phyloP scores from a whole-genome alignment of 2,329 filamentous ascomycete genomes.

The Hypomyces perniciosus region DNA sequence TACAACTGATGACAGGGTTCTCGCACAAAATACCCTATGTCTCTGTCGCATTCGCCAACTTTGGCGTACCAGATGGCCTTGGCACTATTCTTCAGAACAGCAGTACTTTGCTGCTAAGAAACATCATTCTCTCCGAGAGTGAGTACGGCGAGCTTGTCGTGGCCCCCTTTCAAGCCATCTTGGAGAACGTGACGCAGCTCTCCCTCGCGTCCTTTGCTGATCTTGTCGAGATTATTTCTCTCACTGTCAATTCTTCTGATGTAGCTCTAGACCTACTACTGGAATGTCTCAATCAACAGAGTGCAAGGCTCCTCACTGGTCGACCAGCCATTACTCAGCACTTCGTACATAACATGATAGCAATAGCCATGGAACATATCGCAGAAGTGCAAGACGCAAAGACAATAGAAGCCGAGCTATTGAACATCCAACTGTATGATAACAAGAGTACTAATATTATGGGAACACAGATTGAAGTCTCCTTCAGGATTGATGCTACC shows the following conservation, averaged over 20 bases:
- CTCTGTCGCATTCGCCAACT: slow-evolving; percentile 1
- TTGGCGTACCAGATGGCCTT: slow-evolving; percentile 1
- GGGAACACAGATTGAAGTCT: slow-evolving; percentile 1
- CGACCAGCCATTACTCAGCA: slow-evolving; percentile 20
- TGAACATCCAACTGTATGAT: not conserved
- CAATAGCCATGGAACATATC: slow-evolving; percentile 35
- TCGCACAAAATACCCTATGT: not conserved
- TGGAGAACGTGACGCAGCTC: slow-evolving; percentile 8
- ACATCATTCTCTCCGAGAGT: slow-evolving; percentile 7
- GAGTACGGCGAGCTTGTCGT: slow-evolving; percentile 9
- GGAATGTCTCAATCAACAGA: slow-evolving; percentile 26
- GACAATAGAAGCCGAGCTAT: not conserved
- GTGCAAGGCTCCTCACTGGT: slow-evolving; percentile 22
- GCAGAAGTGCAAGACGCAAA: slow-evolving; percentile 23
- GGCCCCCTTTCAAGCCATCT: slow-evolving; percentile 7
- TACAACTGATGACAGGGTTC: slow-evolving; percentile 2
- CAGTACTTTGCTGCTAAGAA: slow-evolving; percentile 1
- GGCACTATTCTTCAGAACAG: slow-evolving; percentile 5
- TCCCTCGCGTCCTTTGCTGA: not conserved
- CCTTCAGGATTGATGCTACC: slow-evolving; percentile 18
- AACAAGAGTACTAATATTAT: not conserved
- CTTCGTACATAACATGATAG: slow-evolving; percentile 28
- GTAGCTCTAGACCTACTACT: slow-evolving; percentile 15
- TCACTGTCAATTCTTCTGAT: slow-evolving; percentile 13
- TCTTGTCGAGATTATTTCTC: slow-evolving; percentile 11